Evolutionary conservation across 116 monocot species (phyloP), one percentile per base, ranked within the genome.

Genomic region (Dioscorea cayenensis): DNA sequence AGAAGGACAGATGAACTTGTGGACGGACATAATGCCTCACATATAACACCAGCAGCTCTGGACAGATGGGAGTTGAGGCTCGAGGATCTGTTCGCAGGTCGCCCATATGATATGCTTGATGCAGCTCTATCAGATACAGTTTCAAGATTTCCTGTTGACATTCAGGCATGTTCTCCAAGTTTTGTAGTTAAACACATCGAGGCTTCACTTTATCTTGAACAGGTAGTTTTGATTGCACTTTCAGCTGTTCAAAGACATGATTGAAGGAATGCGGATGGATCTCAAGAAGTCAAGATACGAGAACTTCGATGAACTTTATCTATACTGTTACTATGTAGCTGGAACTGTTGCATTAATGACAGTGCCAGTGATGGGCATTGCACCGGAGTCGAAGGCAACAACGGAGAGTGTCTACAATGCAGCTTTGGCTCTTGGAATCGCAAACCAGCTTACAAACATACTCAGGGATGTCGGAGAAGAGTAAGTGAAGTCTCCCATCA

Each of bases 1-100:
- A 81, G 99, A 64, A 82, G 99, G 52, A 99, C 94, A 7, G 94
- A 99, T 64, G 99, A 99, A 73, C 91, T 99, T 28, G 99, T 99
- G 37, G 99, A 99, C 71, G 99, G 99, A 2, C 99, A 94, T 4
- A 99, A 99, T 66, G 86, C 99, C 12, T 90, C 91, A 0, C 88
- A 94, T 64, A 99, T 94, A 38, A 94, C 94, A 17, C 89, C 99
- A 2, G 51, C 85, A 0, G 99, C 94, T 25, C 76, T 99, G 9
- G 84, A 94, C 37, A 62, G 89, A 28, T 99, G 99, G 99, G 83
- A 93, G 72, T 58, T 73, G 10, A 83, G 89, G 76, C 55, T 99
- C 58, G 86, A 94, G 25, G 94, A 89, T 78, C 58, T 94, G 38
- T 94, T 99, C 60, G 85, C 71, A 5, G 91, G 91, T 2, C 84